These are phyloP conservation scores for Clavaria fumosa DNA, from an alignment of 768 basidiomycete genomes.

Conservation along the genomic window DNA sequence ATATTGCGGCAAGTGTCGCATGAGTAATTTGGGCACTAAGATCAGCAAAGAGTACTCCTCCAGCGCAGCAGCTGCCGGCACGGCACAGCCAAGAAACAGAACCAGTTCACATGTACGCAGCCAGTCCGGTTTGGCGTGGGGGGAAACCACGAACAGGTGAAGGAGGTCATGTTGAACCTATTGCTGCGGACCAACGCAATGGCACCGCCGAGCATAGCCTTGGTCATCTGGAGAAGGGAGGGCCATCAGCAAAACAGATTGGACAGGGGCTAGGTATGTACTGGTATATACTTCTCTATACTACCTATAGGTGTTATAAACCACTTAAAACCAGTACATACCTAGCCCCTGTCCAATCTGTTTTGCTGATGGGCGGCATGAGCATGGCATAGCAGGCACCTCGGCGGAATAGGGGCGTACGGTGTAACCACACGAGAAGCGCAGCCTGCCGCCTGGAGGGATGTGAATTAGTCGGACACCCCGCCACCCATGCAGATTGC, in stretches of 20 bases:
- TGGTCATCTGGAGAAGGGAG: constrained; percentile 20
- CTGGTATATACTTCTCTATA: no score
- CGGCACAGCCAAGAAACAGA: no score
- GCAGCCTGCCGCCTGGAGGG: constrained; percentile 36
- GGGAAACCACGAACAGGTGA: constrained; percentile 24
- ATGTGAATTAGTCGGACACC: no score
- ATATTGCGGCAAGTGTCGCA: constrained; percentile 27
- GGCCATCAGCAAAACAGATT: not conserved
- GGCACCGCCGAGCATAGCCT: constrained; percentile 38
- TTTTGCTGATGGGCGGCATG: no score
- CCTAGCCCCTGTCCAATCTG: no score
- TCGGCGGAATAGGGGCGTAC: constrained; percentile 9
- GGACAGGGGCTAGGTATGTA: no score
- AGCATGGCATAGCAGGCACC: not conserved
- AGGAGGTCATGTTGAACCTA: constrained; percentile 35
- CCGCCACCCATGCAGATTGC: no score
- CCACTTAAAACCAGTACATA: no score
- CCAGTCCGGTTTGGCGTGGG: not conserved
- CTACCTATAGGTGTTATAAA: no score
- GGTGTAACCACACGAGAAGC: constrained; percentile 47
- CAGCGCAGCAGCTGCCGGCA: constrained; percentile 22
- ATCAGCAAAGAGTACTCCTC: not conserved
- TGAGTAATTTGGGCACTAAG: constrained; percentile 29
- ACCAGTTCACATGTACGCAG: no score
- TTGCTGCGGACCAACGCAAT: constrained; percentile 38